Conservation (phyloP, 768 basidiomycete genomes). For the Boletus rubescentipes region DNA sequence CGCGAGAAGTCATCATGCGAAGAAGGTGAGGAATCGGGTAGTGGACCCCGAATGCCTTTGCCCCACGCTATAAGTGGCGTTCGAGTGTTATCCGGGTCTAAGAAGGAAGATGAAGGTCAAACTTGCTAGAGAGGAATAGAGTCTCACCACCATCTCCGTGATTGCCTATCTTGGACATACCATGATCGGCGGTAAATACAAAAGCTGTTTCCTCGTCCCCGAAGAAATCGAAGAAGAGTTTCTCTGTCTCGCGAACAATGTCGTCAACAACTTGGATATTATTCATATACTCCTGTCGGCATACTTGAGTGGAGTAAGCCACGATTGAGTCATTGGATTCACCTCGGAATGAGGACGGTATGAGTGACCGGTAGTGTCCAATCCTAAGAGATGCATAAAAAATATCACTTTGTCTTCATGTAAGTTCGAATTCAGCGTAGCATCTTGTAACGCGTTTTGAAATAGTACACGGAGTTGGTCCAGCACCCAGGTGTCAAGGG, state of each 20-base stretch:
- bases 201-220: constrained; percentile 67
- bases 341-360: constrained; percentile 81
- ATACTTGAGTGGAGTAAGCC: not conserved
- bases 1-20: constrained; percentile 72
- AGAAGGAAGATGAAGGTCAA: constrained; percentile 2
- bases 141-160: constrained; percentile 81
- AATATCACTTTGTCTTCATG: constrained; percentile 64
- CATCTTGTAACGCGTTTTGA: constrained; percentile 58
- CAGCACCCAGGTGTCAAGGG: constrained; percentile 77
- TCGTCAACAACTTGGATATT: constrained; percentile 79
- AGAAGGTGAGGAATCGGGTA: constrained; percentile 50
- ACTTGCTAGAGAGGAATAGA: not conserved
- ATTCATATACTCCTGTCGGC: constrained; percentile 75
- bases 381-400: constrained; percentile 79
- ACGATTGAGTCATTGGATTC: not conserved
- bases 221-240: constrained; percentile 62
- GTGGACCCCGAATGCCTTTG: constrained; percentile 68
- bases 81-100: constrained; percentile 85
- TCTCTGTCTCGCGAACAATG: constrained; percentile 67
- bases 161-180: constrained; percentile 86
- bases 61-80: constrained; percentile 88
- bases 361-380: constrained; percentile 86
- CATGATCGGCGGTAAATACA: constrained; percentile 87
- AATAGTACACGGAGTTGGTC: constrained; percentile 64
- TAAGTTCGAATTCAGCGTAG: constrained; percentile 48